phyloP scores from a whole-genome alignment of 1,139 yeast genomes.

The Arxiozyma heterogenica region DNA sequence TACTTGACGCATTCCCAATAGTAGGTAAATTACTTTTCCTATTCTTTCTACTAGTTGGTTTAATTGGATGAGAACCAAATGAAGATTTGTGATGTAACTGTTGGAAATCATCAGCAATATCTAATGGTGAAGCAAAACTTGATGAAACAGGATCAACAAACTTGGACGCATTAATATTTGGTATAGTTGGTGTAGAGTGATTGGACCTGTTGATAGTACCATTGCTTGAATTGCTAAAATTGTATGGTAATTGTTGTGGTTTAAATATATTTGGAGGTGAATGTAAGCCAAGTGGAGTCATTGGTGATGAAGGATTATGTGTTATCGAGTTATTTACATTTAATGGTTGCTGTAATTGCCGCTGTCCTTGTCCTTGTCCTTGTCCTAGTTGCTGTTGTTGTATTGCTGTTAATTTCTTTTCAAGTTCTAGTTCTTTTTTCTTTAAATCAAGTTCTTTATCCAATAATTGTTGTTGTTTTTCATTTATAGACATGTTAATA shows the following conservation, averaged over 20 bases:
- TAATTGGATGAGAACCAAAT: conserved; percentile 17
- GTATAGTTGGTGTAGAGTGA: conserved; percentile 6
- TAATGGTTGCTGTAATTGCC: conserved; percentile 10
- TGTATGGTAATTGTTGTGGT: conserved; percentile 3
- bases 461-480: conserved; percentile 34
- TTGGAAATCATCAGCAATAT: conserved; percentile 6
- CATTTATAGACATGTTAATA: conserved; percentile 9
- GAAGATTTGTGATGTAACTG: conserved; percentile 1
- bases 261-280: not conserved
- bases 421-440: not conserved
- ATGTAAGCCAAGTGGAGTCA: not conserved
- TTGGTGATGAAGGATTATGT: conserved; percentile 1
- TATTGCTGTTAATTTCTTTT: conserved; percentile 9
- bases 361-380: not conserved
- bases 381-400: conserved; percentile 11
- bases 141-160: conserved; percentile 17
- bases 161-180: conserved; percentile 8
- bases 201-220: not conserved
- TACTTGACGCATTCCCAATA: conserved; percentile 27
- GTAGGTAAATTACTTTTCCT: conserved; percentile 25
- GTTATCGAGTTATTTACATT: not conserved
- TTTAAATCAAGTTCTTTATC: conserved; percentile 33
- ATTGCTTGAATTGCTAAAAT: not conserved
- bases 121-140: conserved; percentile 7
- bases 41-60: conserved; percentile 29